Evolutionary conservation across 345 rosid genomes (phyloP), one percentile per base, ranked within the genome.

Genomic region (Salix udensis): DNA sequence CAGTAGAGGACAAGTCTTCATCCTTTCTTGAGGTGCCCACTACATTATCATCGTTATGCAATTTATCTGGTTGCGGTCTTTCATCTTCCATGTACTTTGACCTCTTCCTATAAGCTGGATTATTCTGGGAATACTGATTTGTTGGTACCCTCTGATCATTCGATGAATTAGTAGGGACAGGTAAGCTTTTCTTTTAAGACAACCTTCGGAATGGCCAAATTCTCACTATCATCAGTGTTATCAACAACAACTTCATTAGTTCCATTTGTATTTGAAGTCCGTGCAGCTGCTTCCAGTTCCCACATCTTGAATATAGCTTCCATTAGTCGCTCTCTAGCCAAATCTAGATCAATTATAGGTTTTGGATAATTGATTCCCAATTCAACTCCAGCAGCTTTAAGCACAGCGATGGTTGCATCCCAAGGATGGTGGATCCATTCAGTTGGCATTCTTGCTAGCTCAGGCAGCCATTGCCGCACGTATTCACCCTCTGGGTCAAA

Each of bases 401-500:
- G 97, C 79, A 92, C 86, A 0, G 76, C 58, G 30, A 46, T 28
- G 31, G 98, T 94, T 19, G 97, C 97, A 26, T 91, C 97, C 97
- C 97, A 91, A 13, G 97, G 97, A 86, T 91, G 95, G 85, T 91
- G 98, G 73, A 92, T 92, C 98, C 98, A 94, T 68, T 88, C 95
- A 1, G 93, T 84, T 7, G 97, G 98, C 84, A 94, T 80, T 78
- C 98, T 89, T 65, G 96, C 90, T 4, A 95, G 88, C 88, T 92
- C 98, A 0, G 98, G 97, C 62, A 95, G 87, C 98, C 98, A 95
- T 39, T 85, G 94, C 78, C 98, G 85, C 48, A 91, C 88, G 68
- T 91, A 92, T 34, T 95, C 97, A 19, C 98, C 97, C 77, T 95
- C 93, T 0, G 97, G 89, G 60, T 95, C 97, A 44, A 73, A 91